These are phyloP conservation scores for Fusarium nematophilum DNA, from an alignment of 2,329 filamentous ascomycete genomes.

Conservation along the genomic window DNA sequence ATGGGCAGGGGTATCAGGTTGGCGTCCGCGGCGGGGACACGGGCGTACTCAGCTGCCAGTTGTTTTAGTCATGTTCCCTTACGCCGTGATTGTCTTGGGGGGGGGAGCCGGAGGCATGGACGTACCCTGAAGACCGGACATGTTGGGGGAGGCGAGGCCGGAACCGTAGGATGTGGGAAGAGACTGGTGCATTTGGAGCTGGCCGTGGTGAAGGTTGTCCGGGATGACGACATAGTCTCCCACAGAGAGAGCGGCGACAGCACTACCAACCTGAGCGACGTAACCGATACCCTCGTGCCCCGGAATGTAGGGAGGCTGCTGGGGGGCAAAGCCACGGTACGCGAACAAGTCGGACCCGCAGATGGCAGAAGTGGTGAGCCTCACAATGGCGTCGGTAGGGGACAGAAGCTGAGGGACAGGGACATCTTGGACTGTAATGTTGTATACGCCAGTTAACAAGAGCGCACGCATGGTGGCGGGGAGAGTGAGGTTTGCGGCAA, in stretches of 20 bases:
- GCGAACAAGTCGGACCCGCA: slow-evolving; percentile 15
- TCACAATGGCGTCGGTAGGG: slow-evolving; percentile 16
- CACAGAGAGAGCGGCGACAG: slow-evolving; percentile 13
- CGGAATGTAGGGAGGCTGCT: background rate
- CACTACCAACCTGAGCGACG: slow-evolving; percentile 12
- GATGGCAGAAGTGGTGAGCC: slow-evolving; percentile 15
- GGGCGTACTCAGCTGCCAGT: slow-evolving; percentile 10
- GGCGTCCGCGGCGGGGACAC: slow-evolving; percentile 12
- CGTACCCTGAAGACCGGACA: too few relatives aligned
- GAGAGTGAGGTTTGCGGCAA: too few relatives aligned
- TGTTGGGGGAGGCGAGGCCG: too few relatives aligned
- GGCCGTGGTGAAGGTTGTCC: too few relatives aligned
- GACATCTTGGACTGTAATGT: too few relatives aligned
- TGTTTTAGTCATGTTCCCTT: background rate
- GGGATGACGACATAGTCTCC: slow-evolving; percentile 10
- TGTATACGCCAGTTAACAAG: too few relatives aligned
- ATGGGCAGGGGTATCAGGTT: too few relatives aligned
- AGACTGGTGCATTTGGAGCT: too few relatives aligned
- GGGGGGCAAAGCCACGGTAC: slow-evolving; percentile 1
- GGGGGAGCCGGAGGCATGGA: too few relatives aligned
- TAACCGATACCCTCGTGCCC: slow-evolving; percentile 11
- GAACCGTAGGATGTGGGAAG: too few relatives aligned
- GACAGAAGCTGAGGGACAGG: slow-evolving; percentile 1
- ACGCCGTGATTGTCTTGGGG: too few relatives aligned
- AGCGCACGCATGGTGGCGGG: too few relatives aligned